phyloP scores from a whole-genome alignment of 75 land plant species.

The Pseudotsuga menziesii region DNA sequence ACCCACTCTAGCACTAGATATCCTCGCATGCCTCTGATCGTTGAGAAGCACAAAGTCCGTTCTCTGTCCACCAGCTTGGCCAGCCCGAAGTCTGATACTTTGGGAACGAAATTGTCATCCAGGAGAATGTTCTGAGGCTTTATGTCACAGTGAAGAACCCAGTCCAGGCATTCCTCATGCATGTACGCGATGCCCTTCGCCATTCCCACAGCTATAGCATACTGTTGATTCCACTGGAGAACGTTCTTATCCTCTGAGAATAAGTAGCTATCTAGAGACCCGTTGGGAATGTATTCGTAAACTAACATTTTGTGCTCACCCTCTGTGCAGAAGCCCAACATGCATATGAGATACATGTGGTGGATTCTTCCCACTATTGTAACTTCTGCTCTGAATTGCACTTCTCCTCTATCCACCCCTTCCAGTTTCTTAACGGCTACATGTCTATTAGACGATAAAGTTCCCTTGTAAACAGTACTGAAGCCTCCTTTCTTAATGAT shows the following conservation, averaged over 20 bases:
- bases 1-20: conserved; percentile 27
- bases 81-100: conserved; percentile 36
- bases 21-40: conserved; percentile 38
- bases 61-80: conserved; percentile 24
- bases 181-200: conserved; percentile 29
- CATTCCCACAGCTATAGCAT: conserved; percentile 25
- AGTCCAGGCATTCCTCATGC: conserved; percentile 26
- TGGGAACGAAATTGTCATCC: conserved; percentile 21
- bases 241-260: conserved; percentile 6
- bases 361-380: conserved; percentile 81
- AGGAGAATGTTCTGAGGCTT: conserved; percentile 40
- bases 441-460: conserved; percentile 43
- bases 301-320: conserved; percentile 18
- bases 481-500: conserved; percentile 69
- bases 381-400: conserved; percentile 81
- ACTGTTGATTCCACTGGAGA: conserved; percentile 22
- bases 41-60: conserved; percentile 7
- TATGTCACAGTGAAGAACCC: conserved; percentile 31
- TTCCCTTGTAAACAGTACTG: conserved; percentile 70
- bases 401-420: conserved; percentile 80
- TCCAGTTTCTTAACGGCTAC: conserved; percentile 81
- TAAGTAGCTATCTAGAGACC: conserved; percentile 38
- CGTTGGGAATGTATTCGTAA: conserved; percentile 36
- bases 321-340: conserved; percentile 71
- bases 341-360: conserved; percentile 73